phyloP scores from a whole-genome alignment of 2,329 filamentous ascomycete species.

The Boeremia lycopersici region DNA sequence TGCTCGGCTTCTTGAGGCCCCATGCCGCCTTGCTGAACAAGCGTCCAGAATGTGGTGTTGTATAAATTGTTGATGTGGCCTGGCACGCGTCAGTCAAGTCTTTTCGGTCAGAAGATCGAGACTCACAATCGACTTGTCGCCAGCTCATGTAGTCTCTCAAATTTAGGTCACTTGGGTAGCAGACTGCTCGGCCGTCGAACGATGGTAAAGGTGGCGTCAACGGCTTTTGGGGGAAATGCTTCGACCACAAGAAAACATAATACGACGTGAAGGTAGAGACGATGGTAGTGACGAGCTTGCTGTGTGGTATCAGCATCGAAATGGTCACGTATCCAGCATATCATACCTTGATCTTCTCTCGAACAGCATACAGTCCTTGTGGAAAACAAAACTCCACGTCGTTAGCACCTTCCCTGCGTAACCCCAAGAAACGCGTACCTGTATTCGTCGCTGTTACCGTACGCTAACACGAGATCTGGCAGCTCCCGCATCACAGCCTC shows the following conservation, averaged over 20 bases:
- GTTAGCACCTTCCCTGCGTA: not conserved
- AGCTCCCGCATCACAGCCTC: constrained; percentile 81
- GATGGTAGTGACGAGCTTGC: constrained; percentile 88
- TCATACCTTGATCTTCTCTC: constrained; percentile 77
- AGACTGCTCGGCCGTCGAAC: constrained; percentile 90
- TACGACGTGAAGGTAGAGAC: constrained; percentile 93
- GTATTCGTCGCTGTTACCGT: constrained; percentile 94
- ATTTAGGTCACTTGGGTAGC: constrained; percentile 82
- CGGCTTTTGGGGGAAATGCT: constrained; percentile 72
- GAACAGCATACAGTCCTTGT: constrained; percentile 81
- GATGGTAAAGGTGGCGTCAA: constrained; percentile 79
- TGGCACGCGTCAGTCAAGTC: constrained; percentile 42
- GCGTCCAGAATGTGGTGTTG: constrained; percentile 94
- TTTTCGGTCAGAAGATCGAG: not conserved
- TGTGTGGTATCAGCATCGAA: constrained; percentile 44
- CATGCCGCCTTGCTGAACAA: constrained; percentile 80
- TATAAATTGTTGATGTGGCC: constrained; percentile 98
- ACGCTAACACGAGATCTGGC: constrained; percentile 84
- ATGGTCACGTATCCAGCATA: not conserved
- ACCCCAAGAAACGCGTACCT: constrained; percentile 57
- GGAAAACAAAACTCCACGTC: constrained; percentile 79
- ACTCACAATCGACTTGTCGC: constrained; percentile 92
- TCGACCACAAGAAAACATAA: constrained; percentile 82
- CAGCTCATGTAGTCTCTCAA: constrained; percentile 95
- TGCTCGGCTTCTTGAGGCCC: constrained; percentile 80